phyloP scores from a whole-genome alignment of 1,284 basidiomycete genomes.

The Ceratobasidium sp. region DNA sequence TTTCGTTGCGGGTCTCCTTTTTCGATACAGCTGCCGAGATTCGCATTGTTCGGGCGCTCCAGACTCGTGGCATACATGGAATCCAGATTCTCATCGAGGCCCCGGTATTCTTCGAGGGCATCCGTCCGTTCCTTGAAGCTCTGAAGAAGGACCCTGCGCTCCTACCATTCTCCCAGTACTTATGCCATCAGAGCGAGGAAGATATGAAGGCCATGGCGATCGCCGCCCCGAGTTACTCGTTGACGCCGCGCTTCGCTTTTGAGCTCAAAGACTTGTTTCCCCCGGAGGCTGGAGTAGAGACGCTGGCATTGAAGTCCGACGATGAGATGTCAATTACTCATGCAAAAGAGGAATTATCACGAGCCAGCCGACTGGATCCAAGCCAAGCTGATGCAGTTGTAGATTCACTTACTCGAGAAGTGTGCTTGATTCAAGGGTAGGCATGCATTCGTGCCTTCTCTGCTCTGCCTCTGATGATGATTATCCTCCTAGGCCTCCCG shows the following conservation, averaged over 20 bases:
- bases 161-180: slow-evolving; percentile 61
- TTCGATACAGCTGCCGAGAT: slow-evolving; percentile 59
- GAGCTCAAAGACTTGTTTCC: slow-evolving; percentile 56
- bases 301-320: slow-evolving; percentile 49
- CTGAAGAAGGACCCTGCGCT: slow-evolving; percentile 58
- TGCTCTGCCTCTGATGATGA: not conserved
- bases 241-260: slow-evolving; percentile 56
- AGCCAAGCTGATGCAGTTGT: slow-evolving; percentile 74
- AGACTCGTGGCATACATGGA: slow-evolving; percentile 36
- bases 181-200: slow-evolving; percentile 52
- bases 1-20: slow-evolving; percentile 57
- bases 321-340: slow-evolving; percentile 51
- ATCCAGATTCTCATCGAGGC: slow-evolving; percentile 58
- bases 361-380: slow-evolving; percentile 60
- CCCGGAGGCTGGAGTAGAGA: slow-evolving; percentile 31
- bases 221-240: slow-evolving; percentile 58
- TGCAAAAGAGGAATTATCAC: slow-evolving; percentile 54
- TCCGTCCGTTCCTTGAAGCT: slow-evolving; percentile 66
- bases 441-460: slow-evolving; percentile 45
- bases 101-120: slow-evolving; percentile 64
- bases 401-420: no score
- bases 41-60: slow-evolving; percentile 53
- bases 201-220: slow-evolving; percentile 50
- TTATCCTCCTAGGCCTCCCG: slow-evolving; percentile 61
- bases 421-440: slow-evolving; percentile 73